Evolutionary conservation across 2,329 filamentous ascomycete genomes (phyloP).

Genomic region (Cladosporium colombiae): DNA sequence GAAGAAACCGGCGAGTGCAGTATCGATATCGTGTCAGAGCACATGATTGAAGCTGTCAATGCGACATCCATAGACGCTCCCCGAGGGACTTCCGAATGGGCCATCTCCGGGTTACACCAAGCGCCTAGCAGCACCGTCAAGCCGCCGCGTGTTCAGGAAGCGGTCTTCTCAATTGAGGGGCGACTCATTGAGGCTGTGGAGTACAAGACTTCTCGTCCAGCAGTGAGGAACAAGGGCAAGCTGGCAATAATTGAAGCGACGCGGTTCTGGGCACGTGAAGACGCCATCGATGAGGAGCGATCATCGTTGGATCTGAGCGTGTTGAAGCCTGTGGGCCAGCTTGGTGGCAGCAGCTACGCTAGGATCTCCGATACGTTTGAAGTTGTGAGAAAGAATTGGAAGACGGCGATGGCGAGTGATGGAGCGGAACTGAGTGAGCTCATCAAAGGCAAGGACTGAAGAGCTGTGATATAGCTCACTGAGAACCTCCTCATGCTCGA

Average conservation of each 20-base stretch:
- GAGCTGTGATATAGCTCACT: neutral
- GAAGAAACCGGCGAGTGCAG: slow-evolving; percentile 68
- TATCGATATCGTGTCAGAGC: slow-evolving; percentile 85
- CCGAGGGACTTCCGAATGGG: slow-evolving; percentile 76
- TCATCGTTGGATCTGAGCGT: slow-evolving; percentile 68
- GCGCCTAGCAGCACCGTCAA: slow-evolving; percentile 65
- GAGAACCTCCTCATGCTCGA: neutral
- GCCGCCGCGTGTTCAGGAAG: slow-evolving; percentile 74
- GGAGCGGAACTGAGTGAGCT: neutral
- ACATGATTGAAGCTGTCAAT: slow-evolving; percentile 86
- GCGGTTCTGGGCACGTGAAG: slow-evolving; percentile 85
- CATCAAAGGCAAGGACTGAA: neutral
- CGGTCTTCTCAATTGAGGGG: slow-evolving; percentile 78
- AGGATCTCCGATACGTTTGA: slow-evolving; percentile 70
- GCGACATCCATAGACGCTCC: slow-evolving; percentile 75
- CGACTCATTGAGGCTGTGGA: slow-evolving; percentile 73
- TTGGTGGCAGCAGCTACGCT: slow-evolving; percentile 85
- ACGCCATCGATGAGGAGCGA: slow-evolving; percentile 79
- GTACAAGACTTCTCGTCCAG: slow-evolving; percentile 70
- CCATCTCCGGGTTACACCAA: slow-evolving; percentile 72
- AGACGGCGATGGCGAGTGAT: slow-evolving; percentile 22
- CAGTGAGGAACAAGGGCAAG: slow-evolving; percentile 73
- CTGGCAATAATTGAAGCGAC: slow-evolving; percentile 79
- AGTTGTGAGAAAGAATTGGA: slow-evolving; percentile 60
- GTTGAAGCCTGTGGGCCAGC: slow-evolving; percentile 70